Conservation (phyloP, 2,329 filamentous ascomycete genomes). For the Ophiostoma piceae region DNA sequence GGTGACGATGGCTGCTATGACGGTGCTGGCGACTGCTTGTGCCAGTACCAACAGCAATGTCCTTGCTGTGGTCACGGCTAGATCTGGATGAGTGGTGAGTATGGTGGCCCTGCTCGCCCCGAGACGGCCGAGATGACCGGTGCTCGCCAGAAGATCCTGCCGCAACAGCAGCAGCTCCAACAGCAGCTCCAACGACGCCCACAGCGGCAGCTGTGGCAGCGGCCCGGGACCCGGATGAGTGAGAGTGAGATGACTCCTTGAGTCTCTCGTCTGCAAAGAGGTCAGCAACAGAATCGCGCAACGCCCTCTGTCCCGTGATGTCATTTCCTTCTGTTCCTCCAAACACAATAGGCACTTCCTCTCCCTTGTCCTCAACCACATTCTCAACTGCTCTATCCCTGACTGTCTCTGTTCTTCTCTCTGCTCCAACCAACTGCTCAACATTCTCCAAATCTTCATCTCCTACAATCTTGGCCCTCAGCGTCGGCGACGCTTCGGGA, state of each 20-base stretch:
- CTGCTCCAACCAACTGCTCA: constrained; percentile 14
- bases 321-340: neutral
- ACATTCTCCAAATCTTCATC: constrained; percentile 24
- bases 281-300: constrained; percentile 50
- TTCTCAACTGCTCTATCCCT: constrained; percentile 28
- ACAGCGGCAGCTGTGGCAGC: neutral
- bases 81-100: constrained; percentile 39
- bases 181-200: constrained; percentile 1
- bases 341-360: constrained; percentile 1
- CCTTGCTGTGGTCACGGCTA: constrained; percentile 34
- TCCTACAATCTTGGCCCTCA: constrained; percentile 24
- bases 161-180: neutral
- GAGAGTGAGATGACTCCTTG: constrained; percentile 34
- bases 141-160: constrained; percentile 14
- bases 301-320: constrained; percentile 34
- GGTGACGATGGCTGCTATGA: constrained; percentile 27
- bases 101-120: constrained; percentile 38
- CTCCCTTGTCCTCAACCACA: neutral
- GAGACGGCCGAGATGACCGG: constrained; percentile 32
- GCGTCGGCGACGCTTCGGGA: constrained; percentile 36
- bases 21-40: constrained; percentile 29
- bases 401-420: constrained; percentile 25
- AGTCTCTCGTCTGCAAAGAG: constrained; percentile 48
- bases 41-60: constrained; percentile 24
- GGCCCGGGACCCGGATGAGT: constrained; percentile 14